Percentiles rank a stretch among this genome's conserved stretches.
Conservation (phyloP, 768 basidiomycete genomes). For the Porphyrellus cyaneotinctus region DNA sequence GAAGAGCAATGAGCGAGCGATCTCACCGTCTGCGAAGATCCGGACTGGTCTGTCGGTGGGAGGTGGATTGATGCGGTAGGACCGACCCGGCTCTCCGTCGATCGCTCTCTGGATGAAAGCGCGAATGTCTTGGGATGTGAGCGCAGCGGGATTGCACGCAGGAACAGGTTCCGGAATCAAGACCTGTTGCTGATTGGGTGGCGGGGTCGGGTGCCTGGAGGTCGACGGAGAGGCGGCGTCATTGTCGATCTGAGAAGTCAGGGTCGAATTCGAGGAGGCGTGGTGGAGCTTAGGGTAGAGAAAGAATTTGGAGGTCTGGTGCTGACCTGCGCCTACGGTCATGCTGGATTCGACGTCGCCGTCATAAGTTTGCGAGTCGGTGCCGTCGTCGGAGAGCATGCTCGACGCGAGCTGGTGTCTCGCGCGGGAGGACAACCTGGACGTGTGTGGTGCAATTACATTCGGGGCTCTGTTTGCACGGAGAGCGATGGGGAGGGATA, state of each 20-base stretch:
- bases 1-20: background rate
- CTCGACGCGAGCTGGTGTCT: conserved; percentile 55
- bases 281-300: conserved; percentile 33
- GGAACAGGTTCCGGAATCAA: conserved; percentile 34
- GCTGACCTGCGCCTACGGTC: conserved; percentile 49
- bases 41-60: conserved; percentile 77
- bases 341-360: conserved; percentile 83
- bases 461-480: conserved; percentile 26
- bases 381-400: conserved; percentile 63
- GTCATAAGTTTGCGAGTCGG: conserved; percentile 87
- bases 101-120: conserved; percentile 74
- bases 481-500: conserved; percentile 39
- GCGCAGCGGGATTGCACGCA: conserved; percentile 58
- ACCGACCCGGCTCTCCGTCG: conserved; percentile 57
- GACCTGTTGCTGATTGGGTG: conserved; percentile 30
- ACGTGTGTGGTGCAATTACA: conserved; percentile 21
- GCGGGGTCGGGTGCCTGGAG: conserved; percentile 19
- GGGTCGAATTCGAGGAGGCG: conserved; percentile 51
- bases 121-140: conserved; percentile 76
- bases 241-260: conserved; percentile 41
- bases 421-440: conserved; percentile 24
- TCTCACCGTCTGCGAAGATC: conserved; percentile 89
- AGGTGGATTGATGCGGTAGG: conserved; percentile 84
- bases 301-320: conserved; percentile 27
- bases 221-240: conserved; percentile 14